These are phyloP conservation scores for Heracleum sosnowskyi DNA, from an alignment of 129 eudicot genomes.

Conservation along the genomic window DNA sequence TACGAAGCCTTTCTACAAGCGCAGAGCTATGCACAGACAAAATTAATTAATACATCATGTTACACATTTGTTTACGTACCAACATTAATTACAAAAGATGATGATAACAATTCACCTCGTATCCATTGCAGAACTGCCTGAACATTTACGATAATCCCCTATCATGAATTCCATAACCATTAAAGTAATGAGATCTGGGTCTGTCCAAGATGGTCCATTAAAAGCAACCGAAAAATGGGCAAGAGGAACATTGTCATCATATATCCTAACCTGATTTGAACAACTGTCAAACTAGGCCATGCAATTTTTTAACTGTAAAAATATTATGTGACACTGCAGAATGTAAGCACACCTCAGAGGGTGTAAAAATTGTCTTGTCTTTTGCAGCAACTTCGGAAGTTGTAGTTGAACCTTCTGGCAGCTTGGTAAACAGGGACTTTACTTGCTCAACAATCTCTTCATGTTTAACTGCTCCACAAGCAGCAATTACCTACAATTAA, in stretches of 20 bases:
- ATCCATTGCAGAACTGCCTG: conserved; percentile 44
- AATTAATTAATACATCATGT: background rate
- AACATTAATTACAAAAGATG: background rate
- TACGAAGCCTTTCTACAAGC: conserved; percentile 72
- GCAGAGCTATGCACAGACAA: conserved; percentile 37
- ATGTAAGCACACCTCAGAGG: conserved; percentile 68
- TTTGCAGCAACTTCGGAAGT: conserved; percentile 58
- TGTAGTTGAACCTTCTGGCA: conserved; percentile 58
- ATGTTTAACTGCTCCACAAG: conserved; percentile 88
- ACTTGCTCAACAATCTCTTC: conserved; percentile 88
- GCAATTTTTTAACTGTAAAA: background rate
- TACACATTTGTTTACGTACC: too few relatives aligned
- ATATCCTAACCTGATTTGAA: conserved; percentile 45
- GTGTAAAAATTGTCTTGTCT: conserved; percentile 76
- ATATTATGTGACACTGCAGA: background rate
- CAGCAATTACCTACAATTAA: conserved; percentile 55
- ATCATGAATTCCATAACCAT: conserved; percentile 67
- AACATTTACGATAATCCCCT: conserved; percentile 53
- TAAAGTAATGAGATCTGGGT: conserved; percentile 66
- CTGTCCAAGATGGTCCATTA: conserved; percentile 68
- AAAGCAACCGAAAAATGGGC: conserved; percentile 75
- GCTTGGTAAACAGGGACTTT: conserved; percentile 55
- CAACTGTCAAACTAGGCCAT: background rate
- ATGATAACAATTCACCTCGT: conserved; percentile 36
- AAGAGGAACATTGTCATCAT: conserved; percentile 59